These are phyloP conservation scores for Agrocybe praecox DNA, from an alignment of 768 basidiomycete species.

Conservation along the genomic window DNA sequence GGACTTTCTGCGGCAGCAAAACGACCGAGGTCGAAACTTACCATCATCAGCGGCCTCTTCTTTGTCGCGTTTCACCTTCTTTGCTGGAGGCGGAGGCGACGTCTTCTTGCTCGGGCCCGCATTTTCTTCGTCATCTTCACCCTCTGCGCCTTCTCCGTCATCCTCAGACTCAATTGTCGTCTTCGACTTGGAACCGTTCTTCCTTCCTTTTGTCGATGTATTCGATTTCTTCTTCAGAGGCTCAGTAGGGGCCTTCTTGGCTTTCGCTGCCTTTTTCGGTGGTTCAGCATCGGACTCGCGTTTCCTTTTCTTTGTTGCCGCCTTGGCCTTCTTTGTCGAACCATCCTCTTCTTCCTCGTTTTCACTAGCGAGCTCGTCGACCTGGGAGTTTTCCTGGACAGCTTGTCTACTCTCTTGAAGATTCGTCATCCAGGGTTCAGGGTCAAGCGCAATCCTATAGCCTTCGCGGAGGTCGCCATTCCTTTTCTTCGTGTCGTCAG, in stretches of 20 bases:
- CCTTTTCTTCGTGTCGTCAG: slow-evolving; percentile 69
- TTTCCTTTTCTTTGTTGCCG: slow-evolving; percentile 51
- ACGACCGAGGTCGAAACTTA: slow-evolving; percentile 33
- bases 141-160: slow-evolving; percentile 51
- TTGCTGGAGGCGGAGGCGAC: slow-evolving; percentile 64
- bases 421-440: slow-evolving; percentile 48
- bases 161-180: slow-evolving; percentile 69
- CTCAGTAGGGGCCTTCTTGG: slow-evolving; percentile 44
- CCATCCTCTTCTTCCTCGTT: slow-evolving; percentile 47
- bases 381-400: slow-evolving; percentile 57
- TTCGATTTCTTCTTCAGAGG: slow-evolving; percentile 36
- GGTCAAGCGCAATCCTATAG: slow-evolving; percentile 72
- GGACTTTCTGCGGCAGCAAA: neutral
- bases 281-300: slow-evolving; percentile 57
- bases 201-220: slow-evolving; percentile 31
- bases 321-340: slow-evolving; percentile 29
- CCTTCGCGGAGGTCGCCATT: slow-evolving; percentile 75
- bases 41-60: slow-evolving; percentile 67
- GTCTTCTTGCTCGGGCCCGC: slow-evolving; percentile 55
- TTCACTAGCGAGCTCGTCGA: slow-evolving; percentile 68
- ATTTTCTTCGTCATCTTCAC: slow-evolving; percentile 46
- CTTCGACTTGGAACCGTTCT: slow-evolving; percentile 49
- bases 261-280: slow-evolving; percentile 32
- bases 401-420: slow-evolving; percentile 27
- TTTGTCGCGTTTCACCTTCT: slow-evolving; percentile 63